Evolutionary conservation across 257 asterid genomes (phyloP).

Genomic region (Nicotiana obtusifolia): DNA sequence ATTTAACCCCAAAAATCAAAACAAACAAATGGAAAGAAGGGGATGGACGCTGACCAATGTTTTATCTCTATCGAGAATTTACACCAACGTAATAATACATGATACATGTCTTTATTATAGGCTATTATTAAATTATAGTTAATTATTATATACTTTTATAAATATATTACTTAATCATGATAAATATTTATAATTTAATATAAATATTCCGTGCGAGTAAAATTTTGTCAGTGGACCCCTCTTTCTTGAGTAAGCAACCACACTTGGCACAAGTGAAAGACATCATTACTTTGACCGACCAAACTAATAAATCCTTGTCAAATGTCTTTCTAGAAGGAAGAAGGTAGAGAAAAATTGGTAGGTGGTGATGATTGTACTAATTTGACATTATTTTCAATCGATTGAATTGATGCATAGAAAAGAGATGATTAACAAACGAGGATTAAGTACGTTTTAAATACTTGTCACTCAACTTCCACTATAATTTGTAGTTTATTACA

Average conservation of each 20-base stretch:
- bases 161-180: too few relatives aligned
- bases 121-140: too few relatives aligned
- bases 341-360: background rate
- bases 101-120: too few relatives aligned
- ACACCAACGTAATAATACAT: too few relatives aligned
- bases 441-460: background rate
- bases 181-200: too few relatives aligned
- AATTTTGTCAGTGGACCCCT: background rate
- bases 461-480: background rate
- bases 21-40: background rate
- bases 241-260: background rate
- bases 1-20: background rate
- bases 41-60: background rate
- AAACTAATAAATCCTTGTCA: background rate
- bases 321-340: slow-evolving; percentile 1
- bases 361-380: background rate
- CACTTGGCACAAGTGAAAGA: background rate
- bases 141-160: too few relatives aligned
- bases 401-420: background rate
- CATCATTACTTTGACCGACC: background rate
- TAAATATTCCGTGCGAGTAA: too few relatives aligned
- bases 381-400: background rate
- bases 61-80: too few relatives aligned
- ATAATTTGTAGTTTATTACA: background rate
- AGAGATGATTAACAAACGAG: background rate